Conservation (phyloP, 2,329 filamentous ascomycete genomes). For the Phaeoacremonium minimum region DNA sequence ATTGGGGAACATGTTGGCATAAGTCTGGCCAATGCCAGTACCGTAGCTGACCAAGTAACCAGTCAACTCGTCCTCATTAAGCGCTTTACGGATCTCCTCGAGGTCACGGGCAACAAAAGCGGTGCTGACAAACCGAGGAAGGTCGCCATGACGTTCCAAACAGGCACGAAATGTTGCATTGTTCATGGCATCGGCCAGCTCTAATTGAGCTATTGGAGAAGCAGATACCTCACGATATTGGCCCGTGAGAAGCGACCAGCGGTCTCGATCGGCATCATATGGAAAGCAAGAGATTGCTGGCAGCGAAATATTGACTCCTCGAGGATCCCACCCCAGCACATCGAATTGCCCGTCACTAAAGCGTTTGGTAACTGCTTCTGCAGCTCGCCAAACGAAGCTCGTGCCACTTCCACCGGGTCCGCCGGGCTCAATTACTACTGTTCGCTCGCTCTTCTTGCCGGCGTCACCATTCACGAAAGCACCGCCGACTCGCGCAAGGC, state of each 20-base stretch:
- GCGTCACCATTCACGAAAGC: conserved; percentile 1
- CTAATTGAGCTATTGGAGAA: conserved; percentile 30
- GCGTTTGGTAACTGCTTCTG: conserved; percentile 30
- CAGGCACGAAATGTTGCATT: conserved; percentile 39
- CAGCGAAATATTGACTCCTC: conserved; percentile 43
- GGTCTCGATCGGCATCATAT: conserved; percentile 37
- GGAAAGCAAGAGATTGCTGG: conserved; percentile 42
- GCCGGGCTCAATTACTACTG: conserved; percentile 45
- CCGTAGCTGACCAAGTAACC: conserved; percentile 48
- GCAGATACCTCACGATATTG: conserved; percentile 32
- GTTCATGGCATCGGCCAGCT: conserved; percentile 39
- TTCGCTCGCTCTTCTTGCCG: conserved; percentile 36
- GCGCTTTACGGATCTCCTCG: conserved; percentile 40
- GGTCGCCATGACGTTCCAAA: conserved; percentile 34
- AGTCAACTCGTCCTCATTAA: conserved; percentile 41
- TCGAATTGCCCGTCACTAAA: conserved; percentile 38
- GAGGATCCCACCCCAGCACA: conserved; percentile 50
- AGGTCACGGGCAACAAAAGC: conserved; percentile 42
- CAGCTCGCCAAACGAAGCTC: conserved; percentile 29
- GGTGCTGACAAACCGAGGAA: conserved; percentile 41
- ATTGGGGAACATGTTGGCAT: conserved; percentile 44
- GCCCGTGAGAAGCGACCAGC: conserved; percentile 34
- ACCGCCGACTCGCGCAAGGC: conserved; percentile 24
- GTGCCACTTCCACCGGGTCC: conserved; percentile 46
- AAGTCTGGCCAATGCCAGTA: conserved; percentile 47